A percentile compares a stretch with the other conserved stretches of the same genome.
phyloP scores from a whole-genome alignment of 495 filamentous ascomycete genomes.

The Penicillium psychrofluorescens region DNA sequence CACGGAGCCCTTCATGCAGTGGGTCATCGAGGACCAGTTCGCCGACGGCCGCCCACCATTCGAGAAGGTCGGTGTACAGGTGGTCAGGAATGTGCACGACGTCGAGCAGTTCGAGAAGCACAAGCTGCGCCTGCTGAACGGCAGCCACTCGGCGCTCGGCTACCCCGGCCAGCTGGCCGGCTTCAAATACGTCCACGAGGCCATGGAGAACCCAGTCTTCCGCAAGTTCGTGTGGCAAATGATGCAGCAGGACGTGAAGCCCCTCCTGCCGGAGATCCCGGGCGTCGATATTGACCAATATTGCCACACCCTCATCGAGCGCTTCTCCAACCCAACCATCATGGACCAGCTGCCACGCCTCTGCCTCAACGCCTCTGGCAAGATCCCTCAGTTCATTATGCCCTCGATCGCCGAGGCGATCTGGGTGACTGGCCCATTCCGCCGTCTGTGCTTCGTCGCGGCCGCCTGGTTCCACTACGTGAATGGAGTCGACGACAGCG shows the following conservation, averaged over 20 bases:
- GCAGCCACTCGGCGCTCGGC: slow-evolving; percentile 37
- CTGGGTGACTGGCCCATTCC: slow-evolving; percentile 36
- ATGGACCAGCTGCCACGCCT: slow-evolving; percentile 40
- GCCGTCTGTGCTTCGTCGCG: slow-evolving; percentile 35
- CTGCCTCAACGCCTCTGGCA: slow-evolving; percentile 39
- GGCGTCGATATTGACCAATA: slow-evolving; percentile 41
- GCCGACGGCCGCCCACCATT: slow-evolving; percentile 39
- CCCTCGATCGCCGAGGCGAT: slow-evolving; percentile 42
- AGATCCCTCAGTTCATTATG: slow-evolving; percentile 46
- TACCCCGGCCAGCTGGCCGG: slow-evolving; percentile 40
- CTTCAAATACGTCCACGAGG: slow-evolving; percentile 41
- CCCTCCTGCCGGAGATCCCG: slow-evolving; percentile 33
- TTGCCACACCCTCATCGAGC: slow-evolving; percentile 37
- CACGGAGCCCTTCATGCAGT: slow-evolving; percentile 45
- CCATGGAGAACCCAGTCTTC: slow-evolving; percentile 33
- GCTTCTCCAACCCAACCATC: slow-evolving; percentile 43
- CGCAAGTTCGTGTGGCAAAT: slow-evolving; percentile 37
- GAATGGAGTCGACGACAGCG: slow-evolving; percentile 36
- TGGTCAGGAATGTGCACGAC: slow-evolving; percentile 36
- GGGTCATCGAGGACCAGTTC: slow-evolving; percentile 44
- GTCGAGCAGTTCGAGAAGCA: slow-evolving; percentile 45
- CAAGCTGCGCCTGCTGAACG: slow-evolving; percentile 43
- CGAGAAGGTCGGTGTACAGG: slow-evolving; percentile 38
- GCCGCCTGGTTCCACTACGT: slow-evolving; percentile 41
- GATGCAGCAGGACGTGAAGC: slow-evolving; percentile 46